These are phyloP conservation scores for Fragilaria radians DNA, from an alignment of 108 stramenopile species.

Conservation along the genomic window DNA sequence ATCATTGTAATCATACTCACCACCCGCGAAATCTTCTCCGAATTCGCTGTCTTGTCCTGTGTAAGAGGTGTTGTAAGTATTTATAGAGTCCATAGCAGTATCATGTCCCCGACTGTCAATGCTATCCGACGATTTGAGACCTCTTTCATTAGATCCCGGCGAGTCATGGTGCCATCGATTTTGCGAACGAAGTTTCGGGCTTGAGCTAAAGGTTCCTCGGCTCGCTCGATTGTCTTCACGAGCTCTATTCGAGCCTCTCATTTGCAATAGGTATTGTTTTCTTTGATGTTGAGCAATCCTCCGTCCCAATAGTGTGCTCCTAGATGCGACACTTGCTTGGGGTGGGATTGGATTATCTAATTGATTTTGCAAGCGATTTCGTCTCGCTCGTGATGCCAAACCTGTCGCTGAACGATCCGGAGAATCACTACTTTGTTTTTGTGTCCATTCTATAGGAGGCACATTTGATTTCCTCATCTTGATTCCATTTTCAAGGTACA, in stretches of 20 bases:
- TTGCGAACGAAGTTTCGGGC: neutral
- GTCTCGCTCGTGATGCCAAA: neutral
- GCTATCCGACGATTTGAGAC: no score
- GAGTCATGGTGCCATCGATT: neutral
- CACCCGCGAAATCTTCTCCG: neutral
- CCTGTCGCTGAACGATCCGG: neutral
- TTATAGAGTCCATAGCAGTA: no score
- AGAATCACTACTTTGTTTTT: no score
- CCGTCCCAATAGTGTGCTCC: neutral
- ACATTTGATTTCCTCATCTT: no score
- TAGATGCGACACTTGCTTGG: neutral
- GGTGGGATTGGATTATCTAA: neutral
- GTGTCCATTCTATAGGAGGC: no score
- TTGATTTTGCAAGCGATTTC: constrained; percentile 7
- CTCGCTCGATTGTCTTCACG: neutral
- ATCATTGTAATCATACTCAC: neutral
- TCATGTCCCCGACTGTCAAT: neutral
- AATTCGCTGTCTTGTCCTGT: neutral
- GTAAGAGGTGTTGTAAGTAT: neutral
- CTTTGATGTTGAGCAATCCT: constrained; percentile 8
- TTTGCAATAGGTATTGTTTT: constrained; percentile 1
- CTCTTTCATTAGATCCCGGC: neutral
- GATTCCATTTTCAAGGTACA: no score
- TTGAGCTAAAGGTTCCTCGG: neutral
- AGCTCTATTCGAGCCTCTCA: neutral